These are phyloP conservation scores for Trichoderma breve DNA, from an alignment of 2,329 filamentous ascomycete species.

Conservation along the genomic window DNA sequence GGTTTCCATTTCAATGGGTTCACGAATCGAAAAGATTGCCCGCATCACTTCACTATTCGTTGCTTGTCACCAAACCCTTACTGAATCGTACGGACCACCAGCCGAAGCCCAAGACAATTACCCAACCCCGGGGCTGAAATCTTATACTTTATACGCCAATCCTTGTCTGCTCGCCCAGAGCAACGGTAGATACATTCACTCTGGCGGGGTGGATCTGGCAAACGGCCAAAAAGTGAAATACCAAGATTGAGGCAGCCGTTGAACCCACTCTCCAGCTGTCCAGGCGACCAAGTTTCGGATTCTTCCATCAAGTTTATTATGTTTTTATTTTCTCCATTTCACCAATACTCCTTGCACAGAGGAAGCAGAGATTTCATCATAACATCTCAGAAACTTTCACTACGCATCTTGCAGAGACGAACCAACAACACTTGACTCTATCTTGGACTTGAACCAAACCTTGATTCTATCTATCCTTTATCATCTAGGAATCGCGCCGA, in stretches of 20 bases:
- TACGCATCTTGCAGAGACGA: neutral
- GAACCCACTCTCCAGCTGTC: neutral
- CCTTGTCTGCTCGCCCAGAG: neutral
- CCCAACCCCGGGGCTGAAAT: neutral
- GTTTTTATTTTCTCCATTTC: neutral
- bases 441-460: neutral
- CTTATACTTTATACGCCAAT: neutral
- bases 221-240: neutral
- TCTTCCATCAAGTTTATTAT: neutral
- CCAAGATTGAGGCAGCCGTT: neutral
- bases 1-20: too few relatives aligned
- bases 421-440: neutral
- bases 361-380: neutral
- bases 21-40: neutral
- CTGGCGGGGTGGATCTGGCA: neutral
- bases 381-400: neutral
- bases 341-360: neutral
- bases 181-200: neutral
- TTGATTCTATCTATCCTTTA: neutral
- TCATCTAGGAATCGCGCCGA: neutral
- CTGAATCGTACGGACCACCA: too few relatives aligned
- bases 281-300: neutral
- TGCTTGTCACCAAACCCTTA: neutral
- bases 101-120: neutral
- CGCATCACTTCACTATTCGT: neutral